Evolutionary conservation across 495 filamentous ascomycete species (phyloP).

Genomic region (Trichoderma asperelloides): DNA sequence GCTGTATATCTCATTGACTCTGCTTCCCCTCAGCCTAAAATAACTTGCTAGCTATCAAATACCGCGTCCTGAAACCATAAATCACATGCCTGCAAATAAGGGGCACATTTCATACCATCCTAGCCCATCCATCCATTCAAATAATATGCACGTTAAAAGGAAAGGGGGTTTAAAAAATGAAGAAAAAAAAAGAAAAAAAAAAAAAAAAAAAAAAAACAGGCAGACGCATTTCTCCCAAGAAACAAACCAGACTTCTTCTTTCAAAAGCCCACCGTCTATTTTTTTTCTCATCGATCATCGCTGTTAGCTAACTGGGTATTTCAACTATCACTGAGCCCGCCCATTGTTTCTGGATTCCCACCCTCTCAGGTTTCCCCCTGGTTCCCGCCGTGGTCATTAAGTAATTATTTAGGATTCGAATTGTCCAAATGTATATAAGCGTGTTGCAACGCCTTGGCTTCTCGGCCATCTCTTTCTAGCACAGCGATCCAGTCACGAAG

Average conservation of each 20-base stretch:
- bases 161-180: neutral
- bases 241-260: slow-evolving; percentile 14
- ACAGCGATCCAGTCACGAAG: slow-evolving; percentile 57
- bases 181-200: neutral
- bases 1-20: too few species aligned
- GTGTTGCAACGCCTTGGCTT: slow-evolving; percentile 43
- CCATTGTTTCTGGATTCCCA: slow-evolving; percentile 9
- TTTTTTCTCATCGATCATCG: neutral
- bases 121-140: too few species aligned
- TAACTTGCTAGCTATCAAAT: too few species aligned
- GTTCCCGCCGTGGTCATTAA: neutral
- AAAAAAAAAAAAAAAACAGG: neutral
- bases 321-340: slow-evolving; percentile 17
- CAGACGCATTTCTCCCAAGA: neutral
- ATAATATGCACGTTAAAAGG: neutral
- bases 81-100: too few species aligned
- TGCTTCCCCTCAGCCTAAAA: too few species aligned
- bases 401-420: slow-evolving; percentile 17
- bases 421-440: slow-evolving; percentile 45
- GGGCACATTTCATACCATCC: too few species aligned
- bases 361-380: neutral
- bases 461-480: slow-evolving; percentile 52
- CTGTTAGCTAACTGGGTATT: neutral
- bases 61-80: too few species aligned
- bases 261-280: too few species aligned